These are phyloP conservation scores for Monosporascus sp. DNA, from an alignment of 2,329 filamentous ascomycete genomes.

Conservation along the genomic window DNA sequence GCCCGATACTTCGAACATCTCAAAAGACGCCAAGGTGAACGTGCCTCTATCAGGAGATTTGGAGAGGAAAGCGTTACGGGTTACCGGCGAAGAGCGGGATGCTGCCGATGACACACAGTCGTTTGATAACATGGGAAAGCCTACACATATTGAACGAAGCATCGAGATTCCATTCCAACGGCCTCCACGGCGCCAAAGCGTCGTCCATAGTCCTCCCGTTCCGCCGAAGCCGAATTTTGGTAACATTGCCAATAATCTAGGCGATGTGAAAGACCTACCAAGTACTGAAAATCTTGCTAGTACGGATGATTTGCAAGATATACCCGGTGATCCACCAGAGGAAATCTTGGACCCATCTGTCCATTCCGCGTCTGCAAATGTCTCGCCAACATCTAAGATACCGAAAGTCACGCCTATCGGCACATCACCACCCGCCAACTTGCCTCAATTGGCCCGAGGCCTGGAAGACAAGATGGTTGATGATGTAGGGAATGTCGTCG, in stretches of 20 bases:
- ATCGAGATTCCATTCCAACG: conserved; percentile 27
- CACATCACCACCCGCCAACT: conserved; percentile 23
- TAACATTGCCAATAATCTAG: conserved; percentile 12
- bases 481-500: conserved; percentile 50
- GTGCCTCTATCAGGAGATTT: neutral
- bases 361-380: conserved; percentile 31
- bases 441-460: conserved; percentile 31
- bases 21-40: conserved; percentile 11
- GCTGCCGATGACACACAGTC: conserved; percentile 5
- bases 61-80: neutral
- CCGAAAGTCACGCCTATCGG: conserved; percentile 37
- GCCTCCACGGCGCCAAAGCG: conserved; percentile 16
- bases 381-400: conserved; percentile 37
- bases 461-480: conserved; percentile 46
- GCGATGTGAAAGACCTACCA: conserved; percentile 18
- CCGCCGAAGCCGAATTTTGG: conserved; percentile 7
- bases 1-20: conserved; percentile 15
- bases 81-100: neutral
- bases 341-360: conserved; percentile 27
- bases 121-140: conserved; percentile 26
- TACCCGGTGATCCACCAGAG: conserved; percentile 26
- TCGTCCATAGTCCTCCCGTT: conserved; percentile 7
- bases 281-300: conserved; percentile 16
- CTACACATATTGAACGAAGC: conserved; percentile 23
- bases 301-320: conserved; percentile 15